Percentiles rank a stretch among this genome's conserved stretches.
Evolutionary conservation across 768 basidiomycete species (phyloP).

Genomic region (Sporobolomyces pararoseus): DNA sequence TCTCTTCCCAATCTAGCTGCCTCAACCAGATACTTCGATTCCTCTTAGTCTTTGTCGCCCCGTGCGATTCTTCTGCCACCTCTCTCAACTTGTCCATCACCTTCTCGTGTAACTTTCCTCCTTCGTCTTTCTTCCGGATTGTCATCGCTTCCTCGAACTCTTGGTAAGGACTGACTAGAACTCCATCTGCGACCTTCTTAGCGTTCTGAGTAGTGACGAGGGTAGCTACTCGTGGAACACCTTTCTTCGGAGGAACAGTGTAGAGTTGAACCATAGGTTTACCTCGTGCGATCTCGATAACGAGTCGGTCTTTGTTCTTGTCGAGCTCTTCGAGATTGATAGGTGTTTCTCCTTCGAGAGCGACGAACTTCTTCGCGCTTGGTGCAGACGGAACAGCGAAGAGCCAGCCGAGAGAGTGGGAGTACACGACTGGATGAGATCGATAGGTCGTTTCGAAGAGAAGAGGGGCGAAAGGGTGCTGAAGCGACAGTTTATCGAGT

Average conservation of each 20-base stretch:
- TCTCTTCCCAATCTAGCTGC: conserved; percentile 65
- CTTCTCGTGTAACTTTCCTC: conserved; percentile 48
- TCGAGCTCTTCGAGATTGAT: conserved; percentile 7
- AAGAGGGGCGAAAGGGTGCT: conserved; percentile 51
- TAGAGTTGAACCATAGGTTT: conserved; percentile 9
- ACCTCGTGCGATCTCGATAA: neutral
- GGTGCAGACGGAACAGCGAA: conserved; percentile 42
- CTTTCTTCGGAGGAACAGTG: conserved; percentile 3
- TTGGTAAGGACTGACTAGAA: conserved; percentile 43
- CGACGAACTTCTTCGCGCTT: neutral
- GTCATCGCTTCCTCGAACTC: conserved; percentile 53
- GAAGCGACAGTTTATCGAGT: conserved; percentile 14
- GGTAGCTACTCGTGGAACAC: neutral
- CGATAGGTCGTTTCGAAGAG: conserved; percentile 57
- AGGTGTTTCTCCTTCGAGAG: neutral
- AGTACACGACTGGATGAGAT: conserved; percentile 47
- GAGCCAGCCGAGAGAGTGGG: conserved; percentile 49
- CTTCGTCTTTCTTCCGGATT: conserved; percentile 55
- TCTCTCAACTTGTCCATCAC: conserved; percentile 53
- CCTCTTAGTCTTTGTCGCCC: neutral
- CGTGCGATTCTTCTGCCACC: conserved; percentile 40
- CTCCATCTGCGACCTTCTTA: conserved; percentile 12
- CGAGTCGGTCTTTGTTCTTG: conserved; percentile 5
- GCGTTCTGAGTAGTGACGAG: conserved; percentile 15
- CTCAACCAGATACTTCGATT: conserved; percentile 53